Conservation (phyloP, 371 early-diverging fungal genomes). For the Mucor irregularis region DNA sequence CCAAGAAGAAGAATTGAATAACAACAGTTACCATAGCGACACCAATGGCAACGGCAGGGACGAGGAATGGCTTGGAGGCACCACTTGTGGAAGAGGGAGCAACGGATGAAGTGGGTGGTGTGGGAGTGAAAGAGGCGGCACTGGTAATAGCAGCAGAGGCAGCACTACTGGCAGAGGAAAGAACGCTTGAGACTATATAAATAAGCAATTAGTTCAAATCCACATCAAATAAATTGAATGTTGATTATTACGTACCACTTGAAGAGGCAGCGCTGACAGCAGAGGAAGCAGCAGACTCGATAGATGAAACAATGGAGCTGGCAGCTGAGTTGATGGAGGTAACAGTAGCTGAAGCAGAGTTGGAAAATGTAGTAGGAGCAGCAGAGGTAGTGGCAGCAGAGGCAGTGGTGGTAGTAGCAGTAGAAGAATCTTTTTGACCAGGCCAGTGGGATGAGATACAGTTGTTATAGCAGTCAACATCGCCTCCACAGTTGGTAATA, state of each 20-base stretch:
- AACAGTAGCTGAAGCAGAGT: not conserved
- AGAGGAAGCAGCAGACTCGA: not conserved
- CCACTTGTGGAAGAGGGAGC: constrained; percentile 1
- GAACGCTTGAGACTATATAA: not conserved
- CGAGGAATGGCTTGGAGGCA: not conserved
- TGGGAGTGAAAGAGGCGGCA: constrained; percentile 6
- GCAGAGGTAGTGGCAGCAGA: not conserved
- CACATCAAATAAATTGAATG: no score
- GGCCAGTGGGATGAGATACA: constrained; percentile 24
- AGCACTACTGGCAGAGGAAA: not conserved
- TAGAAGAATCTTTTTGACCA: constrained; percentile 6
- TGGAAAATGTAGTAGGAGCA: not conserved
- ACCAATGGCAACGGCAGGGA: constrained; percentile 13
- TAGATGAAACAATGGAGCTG: not conserved
- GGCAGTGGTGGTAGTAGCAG: not conserved
- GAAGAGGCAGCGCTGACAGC: constrained; percentile 6
- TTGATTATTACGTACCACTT: no score
- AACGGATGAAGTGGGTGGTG: constrained; percentile 1
- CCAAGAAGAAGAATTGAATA: constrained; percentile 10
- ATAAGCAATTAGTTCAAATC: not conserved
- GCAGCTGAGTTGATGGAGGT: not conserved
- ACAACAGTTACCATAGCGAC: constrained; percentile 8
- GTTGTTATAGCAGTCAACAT: constrained; percentile 14
- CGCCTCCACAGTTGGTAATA: constrained; percentile 9
- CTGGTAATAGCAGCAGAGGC: not conserved